These are phyloP conservation scores for Raphanus raphanistrum DNA, from an alignment of 345 rosid species.

Conservation along the genomic window DNA sequence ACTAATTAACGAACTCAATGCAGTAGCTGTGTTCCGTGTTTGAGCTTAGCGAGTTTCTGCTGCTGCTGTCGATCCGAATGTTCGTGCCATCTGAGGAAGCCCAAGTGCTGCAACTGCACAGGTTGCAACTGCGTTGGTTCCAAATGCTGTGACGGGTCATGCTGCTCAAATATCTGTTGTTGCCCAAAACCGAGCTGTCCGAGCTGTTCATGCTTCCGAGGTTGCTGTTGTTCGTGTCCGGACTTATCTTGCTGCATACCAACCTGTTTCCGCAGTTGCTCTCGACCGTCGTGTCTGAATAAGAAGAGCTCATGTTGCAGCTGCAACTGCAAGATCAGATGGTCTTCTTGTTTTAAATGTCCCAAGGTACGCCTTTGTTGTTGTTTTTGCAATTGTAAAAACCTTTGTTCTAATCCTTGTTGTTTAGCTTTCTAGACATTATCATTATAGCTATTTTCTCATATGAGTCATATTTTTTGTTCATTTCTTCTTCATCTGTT, in stretches of 20 bases:
- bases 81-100: constrained; percentile 47
- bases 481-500: neutral
- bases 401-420: constrained; percentile 53
- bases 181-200: constrained; percentile 43
- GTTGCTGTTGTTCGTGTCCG: constrained; percentile 52
- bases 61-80: constrained; percentile 68
- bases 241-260: constrained; percentile 50
- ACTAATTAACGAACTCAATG: constrained; percentile 4
- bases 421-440: constrained; percentile 50
- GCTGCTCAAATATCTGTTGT: constrained; percentile 35
- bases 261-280: constrained; percentile 49
- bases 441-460: constrained; percentile 21
- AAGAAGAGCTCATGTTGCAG: constrained; percentile 51
- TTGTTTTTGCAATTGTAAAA: constrained; percentile 51
- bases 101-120: constrained; percentile 47
- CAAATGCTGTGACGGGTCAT: constrained; percentile 39
- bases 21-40: constrained; percentile 64
- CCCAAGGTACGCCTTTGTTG: constrained; percentile 49
- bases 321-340: constrained; percentile 42
- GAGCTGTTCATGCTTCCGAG: constrained; percentile 41
- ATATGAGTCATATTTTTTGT: neutral
- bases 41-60: constrained; percentile 64
- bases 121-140: constrained; percentile 28
- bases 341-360: constrained; percentile 52
- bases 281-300: constrained; percentile 45